Base-by-base conservation (phyloP, 768 basidiomycete species). In the Trametes elegans region DNA sequence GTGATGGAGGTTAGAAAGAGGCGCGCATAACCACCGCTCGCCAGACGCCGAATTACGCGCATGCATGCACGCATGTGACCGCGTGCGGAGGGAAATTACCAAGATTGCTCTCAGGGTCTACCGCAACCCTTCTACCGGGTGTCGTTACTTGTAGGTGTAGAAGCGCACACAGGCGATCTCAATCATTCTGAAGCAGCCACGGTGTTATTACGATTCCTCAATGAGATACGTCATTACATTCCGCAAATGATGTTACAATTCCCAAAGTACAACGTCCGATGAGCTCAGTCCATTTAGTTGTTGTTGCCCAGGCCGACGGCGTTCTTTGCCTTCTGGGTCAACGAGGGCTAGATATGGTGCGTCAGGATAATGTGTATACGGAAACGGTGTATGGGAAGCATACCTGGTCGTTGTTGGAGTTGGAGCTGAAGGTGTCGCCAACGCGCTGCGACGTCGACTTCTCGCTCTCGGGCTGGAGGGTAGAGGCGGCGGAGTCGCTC, bases 381-480 rank as follows among this genome's bases (percentile, higher is more conserved):
- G n/a, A n/a, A n/a, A n/a, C n/a, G n/a, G 40, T 27, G 5, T 19
- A 43, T 5, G 40, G 18, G 29, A 19, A 18, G 32, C 57, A 36
- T 48, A 64, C 61, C 57, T 66, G 40, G 55, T 53, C 61, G 40
- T 64, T 60, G 66, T 69, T 69, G 42, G 55, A 56, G 64, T 72
- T 72, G 58, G 65, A 57, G 43, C 64, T 62, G 61, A 74, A 32
- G 40, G 68, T 57, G 57, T 74, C 73, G 42, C 71, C 71, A 35
- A 64, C 55, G 52, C 70, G 56, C 68, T 74, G 72, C 26, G 64
- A 57, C 53, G 57, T 64, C 44, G 70, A 69, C 67, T 73, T 74
- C 64, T 73, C 50, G 66, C 62, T 67, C 48, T 65, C 21, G 53
- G 67, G 68, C 66, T 72, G 59, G 10, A 60, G 27, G 32, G 64